Base-by-base conservation (phyloP, 1,284 basidiomycete species). In the Paramarasmius palmivorus region DNA sequence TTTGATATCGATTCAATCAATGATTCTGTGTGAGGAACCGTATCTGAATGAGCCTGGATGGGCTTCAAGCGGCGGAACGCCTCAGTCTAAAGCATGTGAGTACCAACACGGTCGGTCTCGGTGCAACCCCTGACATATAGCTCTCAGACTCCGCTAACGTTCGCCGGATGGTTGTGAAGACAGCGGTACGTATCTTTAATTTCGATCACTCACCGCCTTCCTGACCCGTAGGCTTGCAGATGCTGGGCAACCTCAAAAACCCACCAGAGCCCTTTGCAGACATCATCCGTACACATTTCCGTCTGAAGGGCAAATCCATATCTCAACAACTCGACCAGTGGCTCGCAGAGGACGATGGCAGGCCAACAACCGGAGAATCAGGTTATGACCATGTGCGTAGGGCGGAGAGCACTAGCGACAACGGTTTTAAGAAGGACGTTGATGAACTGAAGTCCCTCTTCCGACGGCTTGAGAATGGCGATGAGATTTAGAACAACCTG, bases 21-120 rank as follows among this genome's bases (percentile, higher is more conserved):
- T 96, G 87, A 95, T 95, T 59, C 73, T 95, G 20, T 92, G 89
- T 57, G 91, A 94, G 10, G 92, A 95, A 61, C 92, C 93, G 4
- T 93, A 92, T 65, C 68, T 91, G 54, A 95, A 94, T 61, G 94
- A 97, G 68, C 94, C 94, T 12, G 92, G 87, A 4, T 94, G 91
- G 92, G 85, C 90, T 17, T 72, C 71, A 38, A 77, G 78, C 52
- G 82, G 75, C 12, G 92, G 92, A 15, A 89, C 87, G 25, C 77
- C 88, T 6, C 78, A 80, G 58, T 92, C 90, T 22, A 77, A 76
- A 63, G 84, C 86, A 53, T 92, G 90, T 90, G 66, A 70, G 83
- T 71, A 26, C 23, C 22, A 7, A 45, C 42, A 35, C 20, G 34
- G 39, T 36, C 52, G 37, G 32, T 23, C 52, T 40, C 17, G 37